Evolutionary conservation across 139 green algal species (phyloP), one percentile per base, ranked within the genome.

Genomic region (Klebsormidium nitens): DNA sequence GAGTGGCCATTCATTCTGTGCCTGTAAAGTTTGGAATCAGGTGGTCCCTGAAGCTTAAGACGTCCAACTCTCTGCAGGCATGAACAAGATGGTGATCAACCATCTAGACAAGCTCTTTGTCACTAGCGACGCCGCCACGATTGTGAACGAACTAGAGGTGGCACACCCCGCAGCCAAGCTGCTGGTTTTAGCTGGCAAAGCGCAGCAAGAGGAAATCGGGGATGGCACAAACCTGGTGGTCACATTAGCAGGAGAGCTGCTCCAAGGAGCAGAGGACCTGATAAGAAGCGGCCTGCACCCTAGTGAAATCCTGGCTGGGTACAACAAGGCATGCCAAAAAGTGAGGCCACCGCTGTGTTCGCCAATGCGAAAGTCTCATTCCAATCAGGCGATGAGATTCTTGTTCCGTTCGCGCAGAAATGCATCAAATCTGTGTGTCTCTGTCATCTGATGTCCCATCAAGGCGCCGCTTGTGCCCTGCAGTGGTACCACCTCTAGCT

Each of bases 61-160:
- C 42, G 8, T 14, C 14, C 42, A 8, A 50, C 42, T 44, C 31
- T 23, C 56, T 37, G 35, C 84, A 97, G 92, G 93, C 46, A 98
- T 97, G 94, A 98, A 97, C 82, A 99, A 99, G 77, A 97, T 99
- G 89, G 88, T 99, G 3, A 97, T 99, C 83, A 99, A 99, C 80
- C 94, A 99, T 57, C 72, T 99, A 32, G 94, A 97, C 47, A 96
- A 96, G 78, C 85, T 97, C 26, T 97, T 97, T 83, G 92, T 99
- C 5, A 99, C 94, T 11, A 95, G 82, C 76, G 94, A 99, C 70
- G 88, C 91, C 0, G 88, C 83, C 56, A 98, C 93, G 1, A 99
- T 99, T 64, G 76, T 96, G 8, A 86, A 67, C 5, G 94, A 99
- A 81, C 86, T 99, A 34, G 94, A 99, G 81, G 90, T 99, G 46